Base-by-base conservation (phyloP, 1,284 basidiomycete species). In the Boletus semigastroideus region DNA sequence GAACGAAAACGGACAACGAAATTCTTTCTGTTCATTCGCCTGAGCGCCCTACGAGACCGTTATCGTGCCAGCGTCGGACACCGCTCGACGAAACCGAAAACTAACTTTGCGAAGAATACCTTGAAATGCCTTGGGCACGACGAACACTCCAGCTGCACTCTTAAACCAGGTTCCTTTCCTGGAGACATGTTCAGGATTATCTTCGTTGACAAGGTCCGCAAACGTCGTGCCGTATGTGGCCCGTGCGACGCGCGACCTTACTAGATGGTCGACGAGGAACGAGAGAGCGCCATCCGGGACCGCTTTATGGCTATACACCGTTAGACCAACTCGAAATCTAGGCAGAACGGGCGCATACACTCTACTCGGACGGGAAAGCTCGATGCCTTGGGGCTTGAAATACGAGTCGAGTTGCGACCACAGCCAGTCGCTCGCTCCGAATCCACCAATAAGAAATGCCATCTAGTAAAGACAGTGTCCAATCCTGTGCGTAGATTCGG, bases 361-460 rank as follows among this genome's bases (percentile, higher is more conserved):
- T 37, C 54, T 49, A 20, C 42, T 58, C 9, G 46, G 58, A 25
- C 54, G 58, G 5, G 28, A 58, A 42, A 58, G 49, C 12, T 59
- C 45, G 16, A 59, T 46, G 13, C 25, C 37, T 33, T 57, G 43
- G 1, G 44, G 42, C n/a, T 53, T 57, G 30, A 59, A 60, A 43
- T 59, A 60, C 10, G 4, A n/a, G 20, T 46, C 34, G 1, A 62
- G 58, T 14, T 47, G 46, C 20, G 57, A 49, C 49, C 49, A 57
- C n/a, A 62, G 36, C 58, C 54, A 62, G 33, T 59, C 57, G 25
- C 31, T 59, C 17, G 60, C 57, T 33, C 60, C 60, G 5, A 70
- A 71, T 1, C 72, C 72, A 10, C 72, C 71, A 1, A 73, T 63
- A n/a, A 74, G 61, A 34, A 73, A 71, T 1, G 67, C 64, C 19